These are phyloP conservation scores for Aspergillus pseudoviridinutans DNA, from an alignment of 2,329 filamentous ascomycete genomes.

Conservation along the genomic window DNA sequence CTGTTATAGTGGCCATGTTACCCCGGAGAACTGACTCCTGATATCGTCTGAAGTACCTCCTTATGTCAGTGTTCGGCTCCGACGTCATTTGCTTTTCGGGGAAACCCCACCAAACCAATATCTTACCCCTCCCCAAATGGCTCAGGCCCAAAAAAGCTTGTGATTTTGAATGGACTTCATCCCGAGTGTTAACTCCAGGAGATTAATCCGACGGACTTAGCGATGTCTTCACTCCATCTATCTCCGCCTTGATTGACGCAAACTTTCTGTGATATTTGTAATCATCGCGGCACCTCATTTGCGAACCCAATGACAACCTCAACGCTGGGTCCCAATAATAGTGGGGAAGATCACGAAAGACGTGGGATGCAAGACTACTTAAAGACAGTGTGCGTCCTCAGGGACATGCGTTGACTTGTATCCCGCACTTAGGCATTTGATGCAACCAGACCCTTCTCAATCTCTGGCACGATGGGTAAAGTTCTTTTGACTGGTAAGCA, in stretches of 20 bases:
- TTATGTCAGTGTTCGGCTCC: background rate
- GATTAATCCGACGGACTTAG: background rate
- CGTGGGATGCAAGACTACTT: background rate
- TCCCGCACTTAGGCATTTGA: background rate
- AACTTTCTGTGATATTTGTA: conserved; percentile 1
- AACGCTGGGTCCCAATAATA: background rate
- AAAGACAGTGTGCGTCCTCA: background rate
- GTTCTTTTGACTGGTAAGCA: conserved; percentile 36
- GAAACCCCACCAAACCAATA: background rate
- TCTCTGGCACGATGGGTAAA: conserved; percentile 30
- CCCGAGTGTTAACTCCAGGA: background rate
- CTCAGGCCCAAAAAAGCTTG: background rate
- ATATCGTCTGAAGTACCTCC: background rate
- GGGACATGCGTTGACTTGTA: background rate
- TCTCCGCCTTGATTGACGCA: background rate
- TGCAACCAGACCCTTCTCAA: background rate
- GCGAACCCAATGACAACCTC: background rate
- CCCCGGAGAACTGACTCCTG: background rate
- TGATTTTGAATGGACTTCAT: background rate
- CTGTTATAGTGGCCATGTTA: background rate
- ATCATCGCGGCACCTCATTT: background rate
- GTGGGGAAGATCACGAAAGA: background rate
- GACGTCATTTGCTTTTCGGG: background rate
- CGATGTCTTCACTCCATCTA: background rate
- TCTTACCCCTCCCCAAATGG: background rate